Evolutionary conservation across 192 early-diverging fungal species (phyloP), one percentile per base, ranked within the genome.

Genomic region (Umbelopsis ramanniana): DNA sequence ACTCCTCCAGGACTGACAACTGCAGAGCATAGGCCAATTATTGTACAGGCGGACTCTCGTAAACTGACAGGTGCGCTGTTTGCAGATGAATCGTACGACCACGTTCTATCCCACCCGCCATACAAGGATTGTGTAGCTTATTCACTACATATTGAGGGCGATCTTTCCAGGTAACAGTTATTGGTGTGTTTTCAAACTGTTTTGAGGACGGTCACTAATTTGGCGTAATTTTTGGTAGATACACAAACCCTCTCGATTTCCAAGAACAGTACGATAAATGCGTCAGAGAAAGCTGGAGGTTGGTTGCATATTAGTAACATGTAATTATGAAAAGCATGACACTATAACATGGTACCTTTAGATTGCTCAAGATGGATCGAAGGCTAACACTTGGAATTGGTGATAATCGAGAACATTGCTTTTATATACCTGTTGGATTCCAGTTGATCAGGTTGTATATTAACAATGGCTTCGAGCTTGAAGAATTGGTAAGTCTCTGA

Each of bases 51-150:
- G 23, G 96, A 97, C 75, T 89, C 96, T 7, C 85, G 96, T 26
- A 68, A 86, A 29, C 79, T 97, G 46, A 63, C 70, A 8, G 87
- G 85, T 8, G 77, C 88, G 2, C 81, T 94, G 66, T 92, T 95
- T 68, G 90, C 84, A 68, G 79, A 81, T 23, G 92, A 92, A 35
- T 84, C 83, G 19, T 97, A 92, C 74, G 94, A 96, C 78, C 94
- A 96, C 70, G 84, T 97, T 7, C 84, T 97, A 33, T 94, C 93
- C 12, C 96, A 97, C 70, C 96, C 96, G 50, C 96, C 96, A 5
- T 97, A 97, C 80, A 97, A 97, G 79, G 94, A 96, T 75, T 96
- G 94, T 71, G 93, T 96, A 0, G 83, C 89, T 6, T 93, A 94
- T 76, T 94, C 92, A 60, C 86, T 91, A 6, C 89, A 94, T 73